These are phyloP conservation scores for Apiospora marii DNA, from an alignment of 2,329 filamentous ascomycete genomes.

Conservation along the genomic window DNA sequence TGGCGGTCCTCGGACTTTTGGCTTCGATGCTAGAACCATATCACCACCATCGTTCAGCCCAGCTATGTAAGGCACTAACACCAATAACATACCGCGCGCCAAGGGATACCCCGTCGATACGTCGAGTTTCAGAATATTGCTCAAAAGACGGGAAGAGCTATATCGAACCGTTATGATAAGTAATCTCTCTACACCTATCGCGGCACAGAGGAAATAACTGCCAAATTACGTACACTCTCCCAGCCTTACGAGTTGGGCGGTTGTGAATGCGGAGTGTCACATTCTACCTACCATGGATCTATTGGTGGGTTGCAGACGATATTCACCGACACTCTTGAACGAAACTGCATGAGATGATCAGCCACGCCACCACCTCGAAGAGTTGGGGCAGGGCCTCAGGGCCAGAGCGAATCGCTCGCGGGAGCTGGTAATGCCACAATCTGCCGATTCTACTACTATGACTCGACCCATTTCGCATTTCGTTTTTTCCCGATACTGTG, in stretches of 20 bases:
- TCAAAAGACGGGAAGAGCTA: not conserved
- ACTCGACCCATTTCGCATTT: not conserved
- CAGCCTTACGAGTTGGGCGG: not conserved
- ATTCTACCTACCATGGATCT: not conserved
- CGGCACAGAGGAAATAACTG: not conserved
- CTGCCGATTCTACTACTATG: not conserved
- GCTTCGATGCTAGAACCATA: not conserved
- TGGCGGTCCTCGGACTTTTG: not conserved
- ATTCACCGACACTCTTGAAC: constrained; percentile 16
- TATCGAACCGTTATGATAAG: not conserved
- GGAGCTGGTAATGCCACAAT: not conserved
- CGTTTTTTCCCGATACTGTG: not conserved
- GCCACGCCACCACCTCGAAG: constrained; percentile 4
- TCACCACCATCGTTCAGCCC: not conserved
- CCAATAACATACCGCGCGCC: not conserved
- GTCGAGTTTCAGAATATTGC: not conserved
- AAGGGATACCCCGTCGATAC: not conserved
- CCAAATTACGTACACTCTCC: not conserved
- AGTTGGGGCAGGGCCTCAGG: not conserved
- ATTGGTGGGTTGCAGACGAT: not conserved
- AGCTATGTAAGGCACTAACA: not conserved
- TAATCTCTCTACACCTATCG: not conserved
- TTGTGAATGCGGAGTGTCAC: not conserved
- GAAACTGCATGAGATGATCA: not conserved
- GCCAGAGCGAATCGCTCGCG: not conserved